Base-by-base conservation (phyloP, 306 rosid genomes). In the Castanopsis chinensis region DNA sequence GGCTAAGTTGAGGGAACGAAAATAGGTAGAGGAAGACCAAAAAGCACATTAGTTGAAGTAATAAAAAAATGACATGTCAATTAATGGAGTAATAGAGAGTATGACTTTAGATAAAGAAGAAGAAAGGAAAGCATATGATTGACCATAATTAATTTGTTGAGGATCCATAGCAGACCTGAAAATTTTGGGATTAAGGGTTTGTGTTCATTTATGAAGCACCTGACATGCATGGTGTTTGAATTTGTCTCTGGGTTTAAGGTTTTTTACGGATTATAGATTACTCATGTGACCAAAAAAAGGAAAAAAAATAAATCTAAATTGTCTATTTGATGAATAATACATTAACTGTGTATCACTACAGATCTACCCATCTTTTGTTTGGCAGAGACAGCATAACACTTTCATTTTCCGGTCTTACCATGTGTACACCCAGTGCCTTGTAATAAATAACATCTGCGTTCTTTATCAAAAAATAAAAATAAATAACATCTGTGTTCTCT, bases 401-500 rank as follows among this genome's bases (percentile, higher is more conserved):
- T 45, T 52, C 30, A 14, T 6, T 59, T 41, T 30, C 21, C 0
- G 1, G n/a, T 52, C 75, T 65, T 76, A 43, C 30, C 35, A 45
- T 14, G 17, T 28, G 11, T 57, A 7, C 71, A 52, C 35, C 73
- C 73, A 56, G 75, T 54, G 30, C 25, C 45, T 32, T 20, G 30
- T 17, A 52, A 58, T 15, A 78, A 64, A 5, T 70, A 69, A 32
- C 37, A 77, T 61, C 64, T 69, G 14, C 33, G n/a, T 85, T 56
- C 65, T 82, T 35, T 35, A 35, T 35, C 9, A 35, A 6, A 6
- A 5, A 35, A 35, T 35, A 35, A 35, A 35, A 53, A 53, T 19
- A 78, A 64, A 5, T 70, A 69, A 49, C 35, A 77, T 61, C 68
- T 69, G 13, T 59, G 30, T 84, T 55, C 64, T 82, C 56, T 78